phyloP scores from a whole-genome alignment of 2,329 filamentous ascomycete species.

The Allantophomopsis cytisporea region DNA sequence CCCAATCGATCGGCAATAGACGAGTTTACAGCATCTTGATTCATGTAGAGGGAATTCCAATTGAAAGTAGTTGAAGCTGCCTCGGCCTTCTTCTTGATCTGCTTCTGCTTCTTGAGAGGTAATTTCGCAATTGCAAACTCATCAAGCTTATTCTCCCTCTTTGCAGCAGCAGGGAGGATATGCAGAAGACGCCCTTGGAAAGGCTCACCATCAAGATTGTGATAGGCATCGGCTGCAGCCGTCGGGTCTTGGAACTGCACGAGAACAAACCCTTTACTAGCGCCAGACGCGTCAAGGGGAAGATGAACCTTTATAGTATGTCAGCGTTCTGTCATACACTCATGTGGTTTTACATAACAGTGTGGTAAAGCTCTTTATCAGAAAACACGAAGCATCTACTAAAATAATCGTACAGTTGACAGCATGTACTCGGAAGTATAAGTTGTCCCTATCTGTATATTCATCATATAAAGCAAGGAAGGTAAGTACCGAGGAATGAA shows the following conservation, averaged over 20 bases:
- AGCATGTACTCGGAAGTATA: constrained; percentile 83
- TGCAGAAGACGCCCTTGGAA: constrained; percentile 91
- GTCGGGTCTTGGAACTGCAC: constrained; percentile 63
- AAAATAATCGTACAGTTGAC: constrained; percentile 94
- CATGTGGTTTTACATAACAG: constrained; percentile 3
- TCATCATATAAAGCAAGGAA: constrained; percentile 62
- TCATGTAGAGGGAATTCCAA: constrained; percentile 99
- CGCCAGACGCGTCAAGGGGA: constrained; percentile 57
- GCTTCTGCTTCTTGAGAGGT: constrained; percentile 85
- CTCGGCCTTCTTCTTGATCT: constrained; percentile 74
- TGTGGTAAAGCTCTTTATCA: constrained; percentile 37
- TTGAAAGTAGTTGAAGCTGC: constrained; percentile 73
- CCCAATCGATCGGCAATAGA: constrained; percentile 79
- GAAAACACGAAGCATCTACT: constrained; percentile 98
- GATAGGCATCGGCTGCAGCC: constrained; percentile 66
- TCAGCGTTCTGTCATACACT: constrained; percentile 24
- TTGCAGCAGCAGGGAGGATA: constrained; percentile 72
- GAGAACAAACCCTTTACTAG: constrained; percentile 83
- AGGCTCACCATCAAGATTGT: constrained; percentile 65
- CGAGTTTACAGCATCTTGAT: constrained; percentile 84
- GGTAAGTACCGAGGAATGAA: constrained; percentile 9
- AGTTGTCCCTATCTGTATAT: constrained; percentile 99
- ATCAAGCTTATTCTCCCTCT: constrained; percentile 70
- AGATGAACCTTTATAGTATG: constrained; percentile 60
- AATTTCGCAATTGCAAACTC: constrained; percentile 85